Evolutionary conservation across 805 yeast genomes (phyloP), one percentile per base, ranked within the genome.

Genomic region (Ogataea glucozyma): DNA sequence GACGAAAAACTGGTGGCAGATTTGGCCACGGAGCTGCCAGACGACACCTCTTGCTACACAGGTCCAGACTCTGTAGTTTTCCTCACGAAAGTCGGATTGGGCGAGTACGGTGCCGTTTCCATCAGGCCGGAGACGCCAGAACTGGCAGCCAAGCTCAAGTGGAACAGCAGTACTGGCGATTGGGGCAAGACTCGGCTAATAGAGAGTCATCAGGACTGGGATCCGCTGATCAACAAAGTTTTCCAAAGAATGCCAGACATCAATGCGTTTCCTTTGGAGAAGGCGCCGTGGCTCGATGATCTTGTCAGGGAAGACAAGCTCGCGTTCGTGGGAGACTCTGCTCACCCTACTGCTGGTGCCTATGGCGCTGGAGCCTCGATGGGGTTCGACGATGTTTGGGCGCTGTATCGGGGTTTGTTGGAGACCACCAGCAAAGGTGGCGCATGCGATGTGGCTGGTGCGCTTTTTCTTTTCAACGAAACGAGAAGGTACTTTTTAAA

Each of bases 361-460:
- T 42, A 42, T 14, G 46, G 46, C 6, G 37, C 41, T 6, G 46
- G 46, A 2, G 46, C 46, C 6, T 29, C 40, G 11, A 31, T 42
- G 38, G 46, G 46, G 11, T 42, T 22, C 18, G 46, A 42, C 22
- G 46, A 42, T 21, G 46, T 42, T 1, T 42, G 46, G 46, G 46
- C 46, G 2, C 27, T 42, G 11, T 42, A 42, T 14, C 13, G 41
- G 17, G 18, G 31, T 14, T 22, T 42, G 8, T 23, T 19, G 13
- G 41, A 31, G 23, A 19, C 26, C 6, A 3, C 4, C 4, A 14
- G 10, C 6, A 27, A 14, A 2, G 20, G 22, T 17, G 26, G 26
- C n/a, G 26, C 23, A 18, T 19, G 19, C 31, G 30, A 31, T 20
- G 27, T 30, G 8, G 16, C 31, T n/a, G 26, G 31, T 6, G 43